Evolutionary conservation across 73 alveolate genomes (phyloP), one percentile per base, ranked within the genome.

Genomic region (Symbiodinium natans): DNA sequence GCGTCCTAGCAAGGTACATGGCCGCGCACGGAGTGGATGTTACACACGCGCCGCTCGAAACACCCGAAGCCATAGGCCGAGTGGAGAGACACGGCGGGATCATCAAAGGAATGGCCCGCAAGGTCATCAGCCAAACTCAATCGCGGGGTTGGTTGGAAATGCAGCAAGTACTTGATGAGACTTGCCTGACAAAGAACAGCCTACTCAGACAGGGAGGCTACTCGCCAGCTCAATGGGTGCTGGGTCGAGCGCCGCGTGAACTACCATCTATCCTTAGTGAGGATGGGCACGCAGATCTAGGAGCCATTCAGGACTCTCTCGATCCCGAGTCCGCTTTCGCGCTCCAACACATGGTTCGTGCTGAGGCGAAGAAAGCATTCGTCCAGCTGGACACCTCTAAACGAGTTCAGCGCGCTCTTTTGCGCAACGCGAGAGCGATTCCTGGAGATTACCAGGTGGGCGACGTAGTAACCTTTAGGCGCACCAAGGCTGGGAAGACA

Each of bases 21-120:
- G 31, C 68, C 9, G 31, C 54, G 34, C 68, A 36, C 31, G 89
- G 89, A 36, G 29, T 82, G 5, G 19, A 46, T 31, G 31, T 84
- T 34, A 3, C 77, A 25, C 68, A 42, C 43, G 80, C 52, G 3
- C 82, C 93, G 36, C 33, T 84, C 5, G 93, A 84, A 36, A 11
- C 82, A 15, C 93, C 93, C 33, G 93, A 42, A n/a, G 48, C 46
- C 21, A 31, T 84, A 7, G 93, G 93, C 33, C 77, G 93, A 36
- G 80, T 48, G 34, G 93, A 84, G 52, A 43, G 93, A 19, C 93
- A 43, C 34, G 93, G 93, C 19, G 93, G 93, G 31, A 46, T 84
- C 29, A 1, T 34, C 15, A 84, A 84, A 41, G 82, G 56, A 29
- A 85, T 85, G 93, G 15, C 1, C 48, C n/a, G 29, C 52, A 43